Percentiles rank a stretch among this genome's conserved stretches.
These are phyloP conservation scores for Peronosclerospora sorghi DNA, from an alignment of 352 stramenopile species.

Conservation along the genomic window DNA sequence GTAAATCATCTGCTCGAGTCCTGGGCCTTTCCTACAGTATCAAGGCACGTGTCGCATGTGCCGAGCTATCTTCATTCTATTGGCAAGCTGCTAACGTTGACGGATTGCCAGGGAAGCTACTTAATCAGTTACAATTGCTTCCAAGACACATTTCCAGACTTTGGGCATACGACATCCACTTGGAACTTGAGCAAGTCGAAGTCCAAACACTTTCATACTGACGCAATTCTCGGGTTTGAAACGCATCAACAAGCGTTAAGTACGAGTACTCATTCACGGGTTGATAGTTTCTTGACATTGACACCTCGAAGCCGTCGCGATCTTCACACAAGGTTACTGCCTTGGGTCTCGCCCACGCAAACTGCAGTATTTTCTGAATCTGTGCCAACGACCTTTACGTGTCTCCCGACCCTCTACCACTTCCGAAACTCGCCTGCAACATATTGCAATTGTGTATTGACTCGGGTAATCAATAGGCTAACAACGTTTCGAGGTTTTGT, in stretches of 20 bases:
- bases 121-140: constrained; percentile 56
- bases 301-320: constrained; percentile 44
- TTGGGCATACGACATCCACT: constrained; percentile 48
- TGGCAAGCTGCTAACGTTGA: constrained; percentile 36
- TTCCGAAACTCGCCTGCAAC: constrained; percentile 38
- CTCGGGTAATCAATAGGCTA: too few relatives aligned
- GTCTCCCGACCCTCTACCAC: constrained; percentile 31
- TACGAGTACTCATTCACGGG: not conserved
- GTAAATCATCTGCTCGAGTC: constrained; percentile 34
- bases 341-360: constrained; percentile 37
- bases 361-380: constrained; percentile 48
- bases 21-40: constrained; percentile 46
- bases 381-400: constrained; percentile 44
- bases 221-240: constrained; percentile 48
- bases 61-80: constrained; percentile 50
- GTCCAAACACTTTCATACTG: constrained; percentile 57
- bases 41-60: constrained; percentile 41
- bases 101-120: constrained; percentile 49
- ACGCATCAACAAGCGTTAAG: constrained; percentile 9
- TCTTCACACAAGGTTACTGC: constrained; percentile 52
- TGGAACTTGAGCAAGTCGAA: constrained; percentile 42
- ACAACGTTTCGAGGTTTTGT: too few relatives aligned
- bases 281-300: too few relatives aligned
- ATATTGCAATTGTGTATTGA: too few relatives aligned
- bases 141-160: constrained; percentile 53